Conservation (phyloP, 805 yeast genomes). For the Lachancea meyersii region DNA sequence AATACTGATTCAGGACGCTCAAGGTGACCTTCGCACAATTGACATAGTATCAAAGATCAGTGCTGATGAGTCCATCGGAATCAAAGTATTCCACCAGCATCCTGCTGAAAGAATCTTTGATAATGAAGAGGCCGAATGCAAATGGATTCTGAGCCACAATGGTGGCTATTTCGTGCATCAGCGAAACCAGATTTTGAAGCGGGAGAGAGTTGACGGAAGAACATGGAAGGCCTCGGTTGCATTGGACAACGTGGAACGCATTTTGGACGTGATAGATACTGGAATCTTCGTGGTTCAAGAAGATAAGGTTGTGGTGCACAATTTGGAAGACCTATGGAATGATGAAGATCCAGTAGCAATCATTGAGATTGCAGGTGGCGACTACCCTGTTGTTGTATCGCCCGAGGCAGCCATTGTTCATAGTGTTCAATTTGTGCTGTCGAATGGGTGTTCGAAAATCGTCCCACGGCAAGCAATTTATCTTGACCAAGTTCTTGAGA, state of each 20-base stretch:
- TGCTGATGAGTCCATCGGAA: slow-evolving; percentile 20
- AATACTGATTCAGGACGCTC: slow-evolving; percentile 16
- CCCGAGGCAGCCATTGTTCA: slow-evolving; percentile 28
- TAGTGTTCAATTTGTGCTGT: slow-evolving; percentile 24
- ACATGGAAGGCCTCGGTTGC: slow-evolving; percentile 18
- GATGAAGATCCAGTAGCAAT: slow-evolving; percentile 12
- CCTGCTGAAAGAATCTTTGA: slow-evolving; percentile 11
- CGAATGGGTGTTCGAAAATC: slow-evolving; percentile 16
- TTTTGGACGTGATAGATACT: slow-evolving; percentile 24
- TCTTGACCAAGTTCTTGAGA: slow-evolving; percentile 26
- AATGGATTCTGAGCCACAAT: slow-evolving; percentile 23
- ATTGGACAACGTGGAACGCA: slow-evolving; percentile 23
- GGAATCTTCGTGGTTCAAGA: slow-evolving; percentile 21
- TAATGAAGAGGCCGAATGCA: slow-evolving; percentile 8
- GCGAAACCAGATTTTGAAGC: slow-evolving; percentile 17
- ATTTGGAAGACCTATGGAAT: slow-evolving; percentile 24
- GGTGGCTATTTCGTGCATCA: slow-evolving; percentile 24
- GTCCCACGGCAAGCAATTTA: slow-evolving; percentile 25
- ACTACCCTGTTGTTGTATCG: slow-evolving; percentile 25
- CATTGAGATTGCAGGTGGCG: slow-evolving; percentile 23
- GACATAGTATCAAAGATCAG: slow-evolving; percentile 26
- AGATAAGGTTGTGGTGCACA: slow-evolving; percentile 14
- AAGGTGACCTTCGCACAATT: slow-evolving; percentile 17
- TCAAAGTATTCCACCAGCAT: slow-evolving; percentile 21
- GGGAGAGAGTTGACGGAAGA: slow-evolving; percentile 11